phyloP scores from a whole-genome alignment of 2,329 filamentous ascomycete genomes.

The Sporothrix luriei region DNA sequence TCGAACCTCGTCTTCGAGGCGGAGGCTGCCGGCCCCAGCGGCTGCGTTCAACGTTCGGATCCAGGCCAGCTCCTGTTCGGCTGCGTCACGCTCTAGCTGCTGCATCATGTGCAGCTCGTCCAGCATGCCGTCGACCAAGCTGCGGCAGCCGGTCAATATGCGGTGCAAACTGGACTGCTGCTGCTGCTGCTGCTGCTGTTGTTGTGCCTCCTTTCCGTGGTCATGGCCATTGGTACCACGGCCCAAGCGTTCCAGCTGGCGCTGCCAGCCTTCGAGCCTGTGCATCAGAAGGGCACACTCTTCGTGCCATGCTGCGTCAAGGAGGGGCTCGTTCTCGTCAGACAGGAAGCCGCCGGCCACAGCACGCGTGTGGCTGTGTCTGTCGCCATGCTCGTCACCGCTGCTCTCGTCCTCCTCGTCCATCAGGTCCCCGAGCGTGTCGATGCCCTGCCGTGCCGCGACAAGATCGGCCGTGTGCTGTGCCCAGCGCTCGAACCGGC shows the following conservation, averaged over 20 bases:
- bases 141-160: slow-evolving; percentile 53
- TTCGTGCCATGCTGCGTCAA: slow-evolving; percentile 62
- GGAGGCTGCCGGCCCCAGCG: slow-evolving; percentile 38
- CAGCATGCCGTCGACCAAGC: slow-evolving; percentile 61
- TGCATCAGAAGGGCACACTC: slow-evolving; percentile 57
- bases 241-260: slow-evolving; percentile 30
- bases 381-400: slow-evolving; percentile 33
- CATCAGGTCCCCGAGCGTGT: slow-evolving; percentile 26
- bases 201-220: not conserved
- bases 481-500: slow-evolving; percentile 64
- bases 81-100: slow-evolving; percentile 60
- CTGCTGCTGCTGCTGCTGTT: slow-evolving; percentile 34
- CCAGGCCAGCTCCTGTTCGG: slow-evolving; percentile 61
- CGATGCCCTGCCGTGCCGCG: slow-evolving; percentile 43
- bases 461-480: slow-evolving; percentile 52
- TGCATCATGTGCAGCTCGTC: slow-evolving; percentile 65
- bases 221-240: not conserved
- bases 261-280: slow-evolving; percentile 51
- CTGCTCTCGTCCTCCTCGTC: slow-evolving; percentile 30
- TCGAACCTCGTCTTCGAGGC: slow-evolving; percentile 37
- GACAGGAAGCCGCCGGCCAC: slow-evolving; percentile 39
- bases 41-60: slow-evolving; percentile 57
- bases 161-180: slow-evolving; percentile 48
- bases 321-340: slow-evolving; percentile 44
- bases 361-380: not conserved